Base-by-base conservation (phyloP, 768 basidiomycete species). In the Daedaleopsis nitida region DNA sequence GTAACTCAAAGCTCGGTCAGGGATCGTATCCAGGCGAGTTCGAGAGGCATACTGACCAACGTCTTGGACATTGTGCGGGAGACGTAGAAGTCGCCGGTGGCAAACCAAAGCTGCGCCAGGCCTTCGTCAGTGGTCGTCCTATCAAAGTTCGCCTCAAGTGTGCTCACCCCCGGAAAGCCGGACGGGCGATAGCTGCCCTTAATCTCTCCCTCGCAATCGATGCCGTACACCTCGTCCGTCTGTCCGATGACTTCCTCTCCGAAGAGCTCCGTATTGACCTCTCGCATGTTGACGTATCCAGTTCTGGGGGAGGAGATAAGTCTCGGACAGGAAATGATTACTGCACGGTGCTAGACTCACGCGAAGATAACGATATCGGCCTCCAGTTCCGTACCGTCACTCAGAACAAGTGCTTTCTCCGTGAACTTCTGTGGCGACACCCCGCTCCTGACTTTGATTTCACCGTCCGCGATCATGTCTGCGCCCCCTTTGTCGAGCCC, bases 401-500 rank as follows among this genome's bases (percentile, higher is more conserved):
- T 60, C 52, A 70, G 58, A 27, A 48, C 39, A 12, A 73, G 23
- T 6, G 69, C 67, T 19, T 48, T 59, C 19, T 70, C 45, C 1
- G 69, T 75, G 62, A 77, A 76, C 16, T 55, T 55, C 35, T 59
- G 64, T n/a, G 75, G 58, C 19, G 49, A 55, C 9, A 69, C 60
- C 24, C 77, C 78, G 55, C 73, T 75, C 70, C 79, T 83, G 66
- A 84, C 68, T 66, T 82, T 83, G 76, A 86, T 83, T 49, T 73
- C 73, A 21, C 84, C 81, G 27, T 80, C 75, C 32, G 75, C 75
- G 57, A 84, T 82, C 58, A 80, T 70, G 60, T 74, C 70, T 43
- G 79, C 76, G 0, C 78, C 73, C n/a, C 81, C 82, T 0, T 63
- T 62, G 51, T 73, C 72, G 63, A 63, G n/a, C 62, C 62, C 62